Base-by-base conservation (phyloP, 345 rosid genomes). In the Eucalyptus tenuipes region DNA sequence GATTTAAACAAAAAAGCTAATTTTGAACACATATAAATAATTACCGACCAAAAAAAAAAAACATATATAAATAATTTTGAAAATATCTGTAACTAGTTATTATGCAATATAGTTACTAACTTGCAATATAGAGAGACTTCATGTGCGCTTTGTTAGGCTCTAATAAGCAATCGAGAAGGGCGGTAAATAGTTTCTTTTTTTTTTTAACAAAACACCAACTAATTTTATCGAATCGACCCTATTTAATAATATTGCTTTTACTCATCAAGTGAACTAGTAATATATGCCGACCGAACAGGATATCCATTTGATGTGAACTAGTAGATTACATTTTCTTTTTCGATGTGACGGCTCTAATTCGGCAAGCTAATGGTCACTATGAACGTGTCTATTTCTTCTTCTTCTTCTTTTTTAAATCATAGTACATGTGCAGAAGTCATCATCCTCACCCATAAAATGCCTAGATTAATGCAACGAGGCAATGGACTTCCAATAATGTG, bases 391-490 rank as follows among this genome's bases (percentile, higher is more conserved):
- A 9, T 9, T 55, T 55, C 61, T 50, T 15, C 20, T 49, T 15
- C 7, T 49, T 55, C 3, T 52, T 0, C 16, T 49, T 49, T 16
- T 50, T 50, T 52, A n/a, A 1, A 53, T 9, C 12, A 24, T 24
- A 9, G 29, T 24, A 55, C 29, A 9, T 22, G 27, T 55, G 61
- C 29, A 9, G 13, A 0, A 49, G 13, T 55, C 61, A 55, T 9
- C 27, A 24, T 55, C 61, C 29, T 55, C 61, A 9, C 29, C 61
- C 61, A 55, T 22, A 52, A 52, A 52, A 52, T 52, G 57, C 57
- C 10, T 52, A 0, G 0, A 17, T 52, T 52, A 20, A 52, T 52
- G 57, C 20, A 20, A 52, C 0, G 0, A 52, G 57, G 10, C 0
- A 52, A 52, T 52, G 57, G 25, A 52, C 25, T 52, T 52, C 57